Percentiles rank a stretch among this genome's conserved stretches.
These are phyloP conservation scores for Fragaria nilgerrensis DNA, from an alignment of 306 rosid species.

Conservation along the genomic window DNA sequence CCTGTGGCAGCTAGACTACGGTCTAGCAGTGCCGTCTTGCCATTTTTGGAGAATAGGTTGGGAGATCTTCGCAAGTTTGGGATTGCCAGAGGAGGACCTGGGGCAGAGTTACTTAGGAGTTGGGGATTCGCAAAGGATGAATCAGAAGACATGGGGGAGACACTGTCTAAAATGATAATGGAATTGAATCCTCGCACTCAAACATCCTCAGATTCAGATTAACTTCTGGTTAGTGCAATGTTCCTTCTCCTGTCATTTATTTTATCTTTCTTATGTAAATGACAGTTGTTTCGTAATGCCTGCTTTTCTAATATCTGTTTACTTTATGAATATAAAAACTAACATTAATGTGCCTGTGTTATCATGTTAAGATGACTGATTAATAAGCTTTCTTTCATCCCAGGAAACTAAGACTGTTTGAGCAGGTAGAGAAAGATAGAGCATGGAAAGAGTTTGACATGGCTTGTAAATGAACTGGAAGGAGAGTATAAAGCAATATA, in stretches of 20 bases:
- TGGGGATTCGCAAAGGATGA: conserved; percentile 85
- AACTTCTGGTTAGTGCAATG: conserved; percentile 15
- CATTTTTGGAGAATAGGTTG: conserved; percentile 64
- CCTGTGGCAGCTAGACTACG: conserved; percentile 90
- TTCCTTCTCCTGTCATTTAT: not conserved
- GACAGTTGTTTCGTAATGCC: not conserved
- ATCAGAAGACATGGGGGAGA: conserved; percentile 77
- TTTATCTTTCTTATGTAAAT: not conserved
- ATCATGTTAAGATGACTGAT: not conserved
- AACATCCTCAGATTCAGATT: conserved; percentile 78
- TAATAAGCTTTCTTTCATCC: not conserved
- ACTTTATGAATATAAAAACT: not conserved
- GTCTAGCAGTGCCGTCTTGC: conserved; percentile 67
- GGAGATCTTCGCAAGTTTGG: conserved; percentile 57
- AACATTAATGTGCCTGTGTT: not conserved
- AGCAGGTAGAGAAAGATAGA: not conserved
- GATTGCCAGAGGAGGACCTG: conserved; percentile 58
- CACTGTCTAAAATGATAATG: conserved; percentile 61
- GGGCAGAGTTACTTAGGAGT: conserved; percentile 55
- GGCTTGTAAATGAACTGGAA: not conserved
- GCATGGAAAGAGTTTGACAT: not conserved
- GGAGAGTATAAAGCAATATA: not conserved
- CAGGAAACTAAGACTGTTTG: not conserved
- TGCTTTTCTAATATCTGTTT: not conserved
- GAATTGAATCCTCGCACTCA: conserved; percentile 48